Conservation (phyloP, 495 filamentous ascomycete genomes). For the Zalerion maritima region DNA sequence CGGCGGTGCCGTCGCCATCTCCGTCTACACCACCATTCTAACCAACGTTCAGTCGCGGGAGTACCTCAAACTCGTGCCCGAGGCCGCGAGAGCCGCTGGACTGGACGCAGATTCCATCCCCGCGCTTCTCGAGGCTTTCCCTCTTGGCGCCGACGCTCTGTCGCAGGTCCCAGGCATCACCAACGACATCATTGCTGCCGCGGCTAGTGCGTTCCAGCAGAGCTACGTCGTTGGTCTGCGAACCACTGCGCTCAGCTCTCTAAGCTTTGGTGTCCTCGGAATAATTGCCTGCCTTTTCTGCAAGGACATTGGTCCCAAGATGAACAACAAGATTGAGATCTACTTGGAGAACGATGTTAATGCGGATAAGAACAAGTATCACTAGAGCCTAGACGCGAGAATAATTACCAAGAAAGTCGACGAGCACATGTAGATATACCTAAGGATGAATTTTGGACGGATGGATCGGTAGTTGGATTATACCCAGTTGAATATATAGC, state of each 20-base stretch:
- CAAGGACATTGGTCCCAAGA: slow-evolving; percentile 18
- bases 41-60: slow-evolving; percentile 2
- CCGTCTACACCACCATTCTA: slow-evolving; percentile 6
- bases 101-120: not conserved
- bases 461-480: no score
- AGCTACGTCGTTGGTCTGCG: slow-evolving; percentile 3
- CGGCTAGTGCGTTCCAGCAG: slow-evolving; percentile 1
- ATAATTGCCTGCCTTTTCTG: slow-evolving; percentile 15
- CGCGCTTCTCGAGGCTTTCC: slow-evolving; percentile 1
- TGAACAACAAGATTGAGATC: slow-evolving; percentile 18
- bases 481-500: no score
- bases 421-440: no score
- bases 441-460: no score
- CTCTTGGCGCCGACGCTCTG: slow-evolving; percentile 1
- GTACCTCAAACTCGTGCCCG: slow-evolving; percentile 1
- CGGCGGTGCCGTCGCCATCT: slow-evolving; percentile 17
- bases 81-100: slow-evolving; percentile 1
- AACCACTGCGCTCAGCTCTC: slow-evolving; percentile 4
- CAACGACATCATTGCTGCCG: slow-evolving; percentile 1
- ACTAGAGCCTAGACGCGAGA: slow-evolving; percentile 6
- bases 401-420: not conserved
- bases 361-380: slow-evolving; percentile 17
- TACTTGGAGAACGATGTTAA: slow-evolving; percentile 18
- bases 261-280: slow-evolving; percentile 13
- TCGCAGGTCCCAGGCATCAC: slow-evolving; percentile 1